Evolutionary conservation across 805 yeast species (phyloP), one percentile per base, ranked within the genome.

Genomic region (Brettanomyces anomalus): DNA sequence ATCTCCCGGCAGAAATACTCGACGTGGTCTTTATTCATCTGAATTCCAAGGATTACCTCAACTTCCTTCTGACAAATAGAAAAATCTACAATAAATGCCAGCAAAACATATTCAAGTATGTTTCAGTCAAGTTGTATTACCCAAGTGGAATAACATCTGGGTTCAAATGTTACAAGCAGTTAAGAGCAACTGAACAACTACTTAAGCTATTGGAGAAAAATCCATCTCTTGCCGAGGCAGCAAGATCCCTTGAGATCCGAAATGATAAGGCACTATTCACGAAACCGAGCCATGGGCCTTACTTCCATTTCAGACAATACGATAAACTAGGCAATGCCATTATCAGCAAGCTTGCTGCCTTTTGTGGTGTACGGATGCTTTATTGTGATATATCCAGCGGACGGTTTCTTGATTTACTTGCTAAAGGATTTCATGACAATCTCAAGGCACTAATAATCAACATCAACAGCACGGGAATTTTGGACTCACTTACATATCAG

Each of bases 1-100:
- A 42, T 8, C 43, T 56, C 10, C 59, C 61, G 4, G 50, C 48
- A 36, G 61, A 56, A 47, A 36, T 56, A 18, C 42, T 56, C 28
- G 61, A 55, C 34, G 47, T 44, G 30, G 43, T 56, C 4, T 34
- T 56, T 11, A 33, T 18, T 3, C 36, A 39, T 30, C 26, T 51
- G 4, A 44, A 42, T 13, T 15, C 50, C 15, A 17, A 30, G 6
- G 52, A 49, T 26, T 43, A 41, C 16, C n/a, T 53, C 18, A 39
- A 53, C 10, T 52, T 55, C 41, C 35, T 55, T 13, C 41, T 51
- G 3, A 45, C 46, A 6, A 53, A 49, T 43, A 48, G 47, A 40
- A 26, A 40, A 33, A 44, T 55, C 30, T 47, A 53, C 41, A 15
- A 42, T 4, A 51, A 46, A 36, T 50, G 57, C 21, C 46, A 48